A percentile compares a stretch with the other conserved stretches of the same genome.
phyloP scores from a whole-genome alignment of 257 asterid genomes.

The Ilex asprella region DNA sequence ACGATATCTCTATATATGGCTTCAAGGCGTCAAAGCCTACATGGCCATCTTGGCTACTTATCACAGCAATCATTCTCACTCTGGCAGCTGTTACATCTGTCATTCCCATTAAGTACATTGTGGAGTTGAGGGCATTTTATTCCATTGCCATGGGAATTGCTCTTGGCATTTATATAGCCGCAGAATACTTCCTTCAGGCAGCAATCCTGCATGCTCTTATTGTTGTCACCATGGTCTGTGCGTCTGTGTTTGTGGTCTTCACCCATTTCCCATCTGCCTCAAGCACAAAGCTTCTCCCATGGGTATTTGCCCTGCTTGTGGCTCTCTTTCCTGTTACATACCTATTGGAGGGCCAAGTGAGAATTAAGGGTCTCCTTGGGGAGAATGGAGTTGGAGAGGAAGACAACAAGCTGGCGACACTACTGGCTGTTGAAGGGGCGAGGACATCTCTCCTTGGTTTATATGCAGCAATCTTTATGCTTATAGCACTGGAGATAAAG shows the following conservation, averaged over 20 bases:
- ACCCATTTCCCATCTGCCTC: constrained; percentile 94
- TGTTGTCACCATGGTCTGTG: constrained; percentile 85
- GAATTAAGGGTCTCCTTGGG: constrained; percentile 56
- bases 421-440: constrained; percentile 93
- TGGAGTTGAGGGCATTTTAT: constrained; percentile 74
- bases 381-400: constrained; percentile 53
- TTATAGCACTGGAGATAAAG: constrained; percentile 93
- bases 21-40: constrained; percentile 81
- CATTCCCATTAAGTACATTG: constrained; percentile 80
- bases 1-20: constrained; percentile 92
- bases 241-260: constrained; percentile 84
- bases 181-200: constrained; percentile 91
- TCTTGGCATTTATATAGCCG: constrained; percentile 86
- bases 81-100: constrained; percentile 89
- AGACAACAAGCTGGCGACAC: constrained; percentile 67
- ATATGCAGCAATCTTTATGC: constrained; percentile 92
- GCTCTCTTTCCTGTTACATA: constrained; percentile 98
- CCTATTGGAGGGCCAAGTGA: constrained; percentile 86
- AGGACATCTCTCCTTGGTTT: constrained; percentile 91
- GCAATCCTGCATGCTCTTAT: constrained; percentile 76
- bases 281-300: constrained; percentile 87
- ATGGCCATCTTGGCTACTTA: constrained; percentile 99
- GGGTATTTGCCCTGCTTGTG: constrained; percentile 93
- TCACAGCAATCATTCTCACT: constrained; percentile 73
- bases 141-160: constrained; percentile 79